Percentiles rank a stretch among this genome's conserved stretches.
phyloP scores from a whole-genome alignment of 768 basidiomycete species.

The Thelephora ganbajun region DNA sequence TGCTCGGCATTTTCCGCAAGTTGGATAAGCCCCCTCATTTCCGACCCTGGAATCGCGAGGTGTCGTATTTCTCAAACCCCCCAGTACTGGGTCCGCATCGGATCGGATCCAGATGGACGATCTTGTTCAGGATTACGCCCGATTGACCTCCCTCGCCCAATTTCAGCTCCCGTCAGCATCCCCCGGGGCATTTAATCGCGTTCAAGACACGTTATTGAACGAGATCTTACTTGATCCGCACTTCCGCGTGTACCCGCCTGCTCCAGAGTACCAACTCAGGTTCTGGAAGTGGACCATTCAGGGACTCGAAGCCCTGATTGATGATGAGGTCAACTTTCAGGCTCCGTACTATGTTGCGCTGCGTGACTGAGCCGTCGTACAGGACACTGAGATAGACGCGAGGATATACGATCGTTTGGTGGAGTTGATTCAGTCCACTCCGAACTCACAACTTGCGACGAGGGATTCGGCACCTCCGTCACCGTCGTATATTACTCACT shows the following conservation, averaged over 20 bases:
- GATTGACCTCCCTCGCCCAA: too few species aligned
- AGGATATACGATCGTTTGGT: slow-evolving; percentile 52
- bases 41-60: too few species aligned
- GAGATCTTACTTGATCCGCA: slow-evolving; percentile 38
- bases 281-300: slow-evolving; percentile 69
- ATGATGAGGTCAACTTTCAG: slow-evolving; percentile 31
- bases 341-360: not conserved
- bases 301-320: slow-evolving; percentile 32
- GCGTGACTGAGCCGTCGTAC: slow-evolving; percentile 6
- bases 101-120: too few species aligned
- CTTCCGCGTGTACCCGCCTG: slow-evolving; percentile 46
- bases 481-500: slow-evolving; percentile 53
- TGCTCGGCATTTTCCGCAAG: too few species aligned
- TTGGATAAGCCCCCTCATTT: too few species aligned
- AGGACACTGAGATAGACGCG: slow-evolving; percentile 51
- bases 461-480: slow-evolving; percentile 24
- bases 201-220: slow-evolving; percentile 43
- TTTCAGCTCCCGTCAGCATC: slow-evolving; percentile 23
- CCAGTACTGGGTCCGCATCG: too few species aligned
- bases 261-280: slow-evolving; percentile 39
- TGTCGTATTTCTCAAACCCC: too few species aligned
- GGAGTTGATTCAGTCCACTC: slow-evolving; percentile 9
- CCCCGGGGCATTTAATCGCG: slow-evolving; percentile 26
- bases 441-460: slow-evolving; percentile 11
- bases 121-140: too few species aligned